Evolutionary conservation across 2,329 filamentous ascomycete genomes (phyloP), one percentile per base, ranked within the genome.

Genomic region (Sphaerulina musiva): DNA sequence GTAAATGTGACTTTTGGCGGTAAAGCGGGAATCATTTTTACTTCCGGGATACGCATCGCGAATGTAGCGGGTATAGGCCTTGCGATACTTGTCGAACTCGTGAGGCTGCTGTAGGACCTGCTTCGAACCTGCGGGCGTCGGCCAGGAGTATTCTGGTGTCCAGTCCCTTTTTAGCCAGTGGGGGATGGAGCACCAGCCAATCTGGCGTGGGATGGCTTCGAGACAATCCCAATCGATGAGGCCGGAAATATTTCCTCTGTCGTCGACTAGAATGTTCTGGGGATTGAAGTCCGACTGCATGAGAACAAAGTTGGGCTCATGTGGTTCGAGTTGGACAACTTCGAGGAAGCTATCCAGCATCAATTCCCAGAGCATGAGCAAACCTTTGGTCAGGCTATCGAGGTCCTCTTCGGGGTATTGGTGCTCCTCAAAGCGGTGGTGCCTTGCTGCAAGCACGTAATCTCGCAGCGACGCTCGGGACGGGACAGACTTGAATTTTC

Each of bases 281-380:
- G 53, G 57, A 36, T 57, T 58, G 55, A 61, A 61, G 45, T 61
- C 59, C 6, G 55, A 55, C 11, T 58, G 59, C 58, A 58, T 59
- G 10, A 61, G 45, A 10, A 57, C 55, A 34, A 61, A 61, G 5
- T 59, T 46, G 14, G 46, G 49, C 47, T 59, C 54, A 12, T 41
- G 41, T 12, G 47, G 14, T 12, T 44, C 36, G 2, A 51, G 31
- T 6, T 51, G 54, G 14, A 55, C 51, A 14, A 54, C 56, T 11
- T 56, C 42, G 14, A 57, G 42, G n/a, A 59, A 61, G 6, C 48
- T 52, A 31, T 59, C 54, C 10, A 57, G 56, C 48, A 56, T 57
- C 38, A 55, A 29, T 17, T 53, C 46, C 59, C 58, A 60, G 10
- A 60, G 46, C 11, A 44, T 38, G 20, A 51, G 53, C 12, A 55